Conservation (phyloP, 176 grass and related monocot species). For the Oryza nivara region DNA sequence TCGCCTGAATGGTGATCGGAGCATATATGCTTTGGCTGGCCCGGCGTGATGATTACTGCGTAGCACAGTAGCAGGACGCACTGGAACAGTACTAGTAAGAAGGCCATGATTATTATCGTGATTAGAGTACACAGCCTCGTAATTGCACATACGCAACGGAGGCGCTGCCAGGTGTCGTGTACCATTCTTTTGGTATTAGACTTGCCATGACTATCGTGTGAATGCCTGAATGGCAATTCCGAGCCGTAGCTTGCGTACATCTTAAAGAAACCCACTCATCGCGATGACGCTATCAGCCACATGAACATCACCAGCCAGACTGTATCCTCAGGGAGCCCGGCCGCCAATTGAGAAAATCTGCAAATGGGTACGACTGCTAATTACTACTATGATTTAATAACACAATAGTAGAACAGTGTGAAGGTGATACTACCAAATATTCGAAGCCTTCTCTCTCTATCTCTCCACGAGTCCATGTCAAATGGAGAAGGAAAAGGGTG, state of each 20-base stretch:
- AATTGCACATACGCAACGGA: neutral
- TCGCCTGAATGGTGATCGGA: neutral
- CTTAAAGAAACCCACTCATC: neutral
- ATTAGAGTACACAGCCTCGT: neutral
- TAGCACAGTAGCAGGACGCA: neutral
- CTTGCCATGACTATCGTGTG: neutral
- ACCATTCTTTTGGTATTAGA: neutral
- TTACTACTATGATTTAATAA: neutral
- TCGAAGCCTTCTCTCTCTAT: neutral
- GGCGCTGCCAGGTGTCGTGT: neutral
- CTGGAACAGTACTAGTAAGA: neutral
- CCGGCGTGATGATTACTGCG: neutral
- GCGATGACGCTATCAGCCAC: neutral
- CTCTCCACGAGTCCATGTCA: neutral
- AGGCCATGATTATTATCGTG: neutral
- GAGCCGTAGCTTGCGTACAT: conserved; percentile 4
- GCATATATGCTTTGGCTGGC: neutral
- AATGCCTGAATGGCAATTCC: neutral
- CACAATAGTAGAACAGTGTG: neutral
- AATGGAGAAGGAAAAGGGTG: neutral
- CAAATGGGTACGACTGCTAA: neutral
- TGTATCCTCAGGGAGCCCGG: neutral
- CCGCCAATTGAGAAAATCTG: conserved; percentile 10
- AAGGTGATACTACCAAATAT: neutral
- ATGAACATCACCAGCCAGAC: neutral